phyloP scores from a whole-genome alignment of 306 rosid genomes.

The Lathyrus sativus region DNA sequence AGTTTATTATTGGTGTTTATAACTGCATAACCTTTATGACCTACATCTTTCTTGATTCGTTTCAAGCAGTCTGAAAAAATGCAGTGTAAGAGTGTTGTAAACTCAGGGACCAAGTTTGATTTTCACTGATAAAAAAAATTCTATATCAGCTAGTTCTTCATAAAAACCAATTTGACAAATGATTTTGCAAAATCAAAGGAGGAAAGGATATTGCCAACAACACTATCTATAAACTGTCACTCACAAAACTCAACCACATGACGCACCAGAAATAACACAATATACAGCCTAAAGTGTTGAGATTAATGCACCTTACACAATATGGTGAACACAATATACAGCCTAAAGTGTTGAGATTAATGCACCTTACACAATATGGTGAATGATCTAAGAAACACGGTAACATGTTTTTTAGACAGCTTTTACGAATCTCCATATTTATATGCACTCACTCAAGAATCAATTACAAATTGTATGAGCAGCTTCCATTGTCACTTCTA shows the following conservation, averaged over 20 bases:
- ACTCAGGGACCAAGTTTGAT: no score
- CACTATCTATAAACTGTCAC: constrained; percentile 7
- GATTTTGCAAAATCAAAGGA: background rate
- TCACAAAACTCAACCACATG: constrained; percentile 25
- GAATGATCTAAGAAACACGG: background rate
- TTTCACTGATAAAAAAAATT: background rate
- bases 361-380: constrained; percentile 11
- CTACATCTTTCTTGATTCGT: no score
- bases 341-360: constrained; percentile 5
- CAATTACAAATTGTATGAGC: constrained; percentile 49
- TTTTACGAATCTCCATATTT: constrained; percentile 12
- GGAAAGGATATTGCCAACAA: background rate
- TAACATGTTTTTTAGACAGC: background rate
- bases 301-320: constrained; percentile 11
- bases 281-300: constrained; percentile 21
- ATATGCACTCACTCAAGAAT: constrained; percentile 14
- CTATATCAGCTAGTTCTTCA: background rate
- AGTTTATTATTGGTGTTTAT: no score
- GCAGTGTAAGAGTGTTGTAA: no score
- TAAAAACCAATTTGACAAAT: constrained; percentile 4
- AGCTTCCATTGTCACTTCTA: constrained; percentile 57
- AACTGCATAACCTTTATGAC: no score
- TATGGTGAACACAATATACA: constrained; percentile 31
- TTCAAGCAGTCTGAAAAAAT: no score
- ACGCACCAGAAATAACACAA: constrained; percentile 19